These are phyloP conservation scores for Nicotiana otophora DNA, from an alignment of 257 asterid species.

Conservation along the genomic window DNA sequence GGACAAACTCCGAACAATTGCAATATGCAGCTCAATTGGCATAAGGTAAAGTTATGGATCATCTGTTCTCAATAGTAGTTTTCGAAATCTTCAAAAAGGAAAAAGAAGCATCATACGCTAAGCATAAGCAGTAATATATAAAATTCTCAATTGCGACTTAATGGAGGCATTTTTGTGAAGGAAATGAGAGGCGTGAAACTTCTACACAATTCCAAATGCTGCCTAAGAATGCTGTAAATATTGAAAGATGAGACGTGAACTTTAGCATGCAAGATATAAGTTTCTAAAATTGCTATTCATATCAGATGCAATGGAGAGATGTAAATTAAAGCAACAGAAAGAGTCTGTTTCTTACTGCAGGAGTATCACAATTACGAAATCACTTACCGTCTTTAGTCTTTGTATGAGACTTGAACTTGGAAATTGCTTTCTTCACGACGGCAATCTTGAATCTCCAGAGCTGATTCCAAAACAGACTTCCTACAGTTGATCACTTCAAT, in stretches of 20 bases:
- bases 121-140: not conserved
- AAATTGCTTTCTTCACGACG: not conserved
- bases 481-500: not conserved
- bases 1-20: no score
- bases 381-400: not conserved
- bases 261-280: not conserved
- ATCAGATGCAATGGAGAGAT: not conserved
- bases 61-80: no score
- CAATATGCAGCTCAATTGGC: no score
- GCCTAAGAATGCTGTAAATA: not conserved
- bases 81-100: no score
- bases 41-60: no score
- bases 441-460: not conserved
- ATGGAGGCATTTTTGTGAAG: not conserved
- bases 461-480: not conserved
- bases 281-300: not conserved
- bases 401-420: not conserved
- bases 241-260: not conserved
- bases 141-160: not conserved
- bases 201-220: not conserved
- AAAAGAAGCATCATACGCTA: no score
- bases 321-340: no score
- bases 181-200: not conserved
- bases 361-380: not conserved
- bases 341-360: not conserved